Evolutionary conservation across 1,284 basidiomycete genomes (phyloP).

Genomic region (Ustilago sp.): DNA sequence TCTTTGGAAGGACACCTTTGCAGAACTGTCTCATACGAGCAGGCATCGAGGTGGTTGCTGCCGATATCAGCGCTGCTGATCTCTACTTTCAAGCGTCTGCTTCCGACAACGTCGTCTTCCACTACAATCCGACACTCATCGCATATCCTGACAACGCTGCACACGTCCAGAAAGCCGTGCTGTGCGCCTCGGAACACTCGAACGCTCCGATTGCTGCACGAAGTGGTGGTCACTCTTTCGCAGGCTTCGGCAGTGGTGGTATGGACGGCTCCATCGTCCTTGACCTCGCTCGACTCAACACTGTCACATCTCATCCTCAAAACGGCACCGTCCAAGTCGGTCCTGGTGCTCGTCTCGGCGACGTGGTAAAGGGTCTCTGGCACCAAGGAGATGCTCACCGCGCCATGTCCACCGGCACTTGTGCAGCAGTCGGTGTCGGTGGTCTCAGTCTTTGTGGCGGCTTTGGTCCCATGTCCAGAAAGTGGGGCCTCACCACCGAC

Average conservation of each 20-base stretch:
- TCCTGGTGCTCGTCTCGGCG: slow-evolving; percentile 68
- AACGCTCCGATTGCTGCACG: slow-evolving; percentile 63
- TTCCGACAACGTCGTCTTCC: slow-evolving; percentile 69
- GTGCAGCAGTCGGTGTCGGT: slow-evolving; percentile 68
- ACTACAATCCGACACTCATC: slow-evolving; percentile 66
- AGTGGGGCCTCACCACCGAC: slow-evolving; percentile 69
- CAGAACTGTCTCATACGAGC: slow-evolving; percentile 22
- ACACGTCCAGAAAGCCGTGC: slow-evolving; percentile 60
- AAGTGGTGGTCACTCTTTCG: slow-evolving; percentile 70
- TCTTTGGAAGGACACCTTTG: slow-evolving; percentile 7
- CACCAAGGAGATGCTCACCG: slow-evolving; percentile 44
- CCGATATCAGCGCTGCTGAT: slow-evolving; percentile 33
- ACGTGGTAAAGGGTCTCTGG: slow-evolving; percentile 68
- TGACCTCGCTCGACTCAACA: slow-evolving; percentile 60
- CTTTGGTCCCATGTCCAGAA: slow-evolving; percentile 62
- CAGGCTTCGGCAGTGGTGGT: slow-evolving; percentile 62
- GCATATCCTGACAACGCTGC: slow-evolving; percentile 52
- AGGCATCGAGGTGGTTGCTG: slow-evolving; percentile 34
- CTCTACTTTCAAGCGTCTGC: slow-evolving; percentile 43
- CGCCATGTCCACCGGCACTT: slow-evolving; percentile 69
- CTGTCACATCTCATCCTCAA: slow-evolving; percentile 47
- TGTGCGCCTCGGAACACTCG: slow-evolving; percentile 24
- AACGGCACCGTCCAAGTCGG: slow-evolving; percentile 57
- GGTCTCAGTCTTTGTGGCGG: slow-evolving; percentile 68
- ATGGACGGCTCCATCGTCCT: slow-evolving; percentile 63